Conservation (phyloP, 306 rosid species). For the Sesbania bispinosa region DNA sequence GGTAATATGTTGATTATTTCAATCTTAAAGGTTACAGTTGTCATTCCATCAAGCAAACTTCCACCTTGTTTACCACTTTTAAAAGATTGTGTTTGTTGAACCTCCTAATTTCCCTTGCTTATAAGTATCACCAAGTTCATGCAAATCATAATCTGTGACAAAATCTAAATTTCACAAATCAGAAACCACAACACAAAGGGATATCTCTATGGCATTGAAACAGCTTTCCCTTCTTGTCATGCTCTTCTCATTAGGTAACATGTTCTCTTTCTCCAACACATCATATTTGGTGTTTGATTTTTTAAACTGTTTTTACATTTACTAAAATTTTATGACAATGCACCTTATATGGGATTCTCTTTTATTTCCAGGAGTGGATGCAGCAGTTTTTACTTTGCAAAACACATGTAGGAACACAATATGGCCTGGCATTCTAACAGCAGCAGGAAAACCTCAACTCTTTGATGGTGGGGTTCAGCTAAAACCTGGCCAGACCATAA, state of each 20-base stretch:
- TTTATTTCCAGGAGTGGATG: conserved; percentile 43
- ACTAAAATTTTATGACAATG: background rate
- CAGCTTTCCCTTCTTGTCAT: conserved; percentile 17
- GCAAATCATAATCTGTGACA: background rate
- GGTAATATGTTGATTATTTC: conserved; percentile 24
- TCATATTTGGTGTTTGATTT: background rate
- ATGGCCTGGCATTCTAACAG: conserved; percentile 58
- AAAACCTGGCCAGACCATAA: conserved; percentile 16
- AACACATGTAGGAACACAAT: conserved; percentile 43
- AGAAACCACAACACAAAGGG: conserved; percentile 2
- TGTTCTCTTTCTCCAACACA: background rate
- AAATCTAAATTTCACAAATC: background rate
- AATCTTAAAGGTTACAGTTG: background rate
- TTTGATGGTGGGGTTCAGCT: conserved; percentile 45
- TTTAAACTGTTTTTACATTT: background rate
- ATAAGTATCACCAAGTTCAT: conserved; percentile 18
- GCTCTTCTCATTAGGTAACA: conserved; percentile 20
- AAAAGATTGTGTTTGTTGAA: conserved; percentile 26
- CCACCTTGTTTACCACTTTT: background rate
- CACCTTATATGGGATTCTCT: background rate
- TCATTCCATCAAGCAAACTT: background rate
- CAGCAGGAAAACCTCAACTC: conserved; percentile 43
- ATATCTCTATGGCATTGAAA: conserved; percentile 23
- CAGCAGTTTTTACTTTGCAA: conserved; percentile 45
- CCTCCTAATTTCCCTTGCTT: conserved; percentile 12